Base-by-base conservation (phyloP, 2,329 filamentous ascomycete genomes). In the Harringtonia aguacate region DNA sequence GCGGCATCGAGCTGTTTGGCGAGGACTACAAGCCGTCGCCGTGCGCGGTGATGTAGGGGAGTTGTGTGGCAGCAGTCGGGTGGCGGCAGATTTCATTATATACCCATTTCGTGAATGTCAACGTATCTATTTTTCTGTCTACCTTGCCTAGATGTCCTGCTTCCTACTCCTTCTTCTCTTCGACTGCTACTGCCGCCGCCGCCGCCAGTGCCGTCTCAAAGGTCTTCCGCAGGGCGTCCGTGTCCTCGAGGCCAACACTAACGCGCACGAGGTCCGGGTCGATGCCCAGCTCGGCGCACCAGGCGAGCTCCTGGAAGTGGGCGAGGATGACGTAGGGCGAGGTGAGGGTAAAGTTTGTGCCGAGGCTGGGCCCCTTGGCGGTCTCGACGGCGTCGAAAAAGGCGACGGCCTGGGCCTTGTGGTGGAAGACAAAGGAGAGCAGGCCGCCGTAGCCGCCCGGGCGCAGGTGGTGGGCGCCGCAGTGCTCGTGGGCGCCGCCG, bases 261-360 rank as follows among this genome's bases (percentile, higher is more conserved):
- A 97, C 78, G 35, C 92, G 75, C 39, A 97, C 73, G 45, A 98
- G 63, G 58, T 86, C 77, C 2, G 78, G 77, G 44, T 92, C 83
- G 4, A 95, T 86, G 0, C 89, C 87, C 59, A 83, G 90, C 47
- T 80, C 70, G 22, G 75, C 78, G 36, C 85, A 86, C 92, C 92
- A 98, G n/a, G 89, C 81, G 35, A 97, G 62, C 67, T 98, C 92
- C 37, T 75, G 71, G 56, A 92, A 98, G 62, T 98, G 92, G 5
- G 92, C 92, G 28, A 98, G 64, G 29, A 98, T 68, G 20, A 92
- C 87, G 60, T 95, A 98, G 0, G 92, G 92, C 39, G 83, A 94
- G 46, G 83, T 83, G 31, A 98, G 69, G 0, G 92, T 97, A 60
- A 98, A 98, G 62, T 98, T 98, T 1, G 92, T 97, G 3, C 92